phyloP scores from a whole-genome alignment of 2,329 filamentous ascomycete genomes.

The Furcasterigmium sp. region DNA sequence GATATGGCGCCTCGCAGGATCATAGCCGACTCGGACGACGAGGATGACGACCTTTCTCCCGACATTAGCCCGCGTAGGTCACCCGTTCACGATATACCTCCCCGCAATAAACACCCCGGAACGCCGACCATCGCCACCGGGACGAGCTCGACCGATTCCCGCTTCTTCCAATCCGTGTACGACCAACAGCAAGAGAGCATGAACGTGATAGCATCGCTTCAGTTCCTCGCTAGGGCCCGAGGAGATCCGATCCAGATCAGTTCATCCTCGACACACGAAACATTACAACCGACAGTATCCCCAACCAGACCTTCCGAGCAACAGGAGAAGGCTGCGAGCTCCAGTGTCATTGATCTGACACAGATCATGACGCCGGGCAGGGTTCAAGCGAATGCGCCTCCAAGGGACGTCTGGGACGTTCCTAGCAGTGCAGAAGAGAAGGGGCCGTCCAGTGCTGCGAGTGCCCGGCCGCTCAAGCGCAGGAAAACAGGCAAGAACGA shows the following conservation, averaged over 20 bases:
- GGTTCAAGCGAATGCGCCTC: slow-evolving; percentile 8
- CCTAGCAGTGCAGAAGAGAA: slow-evolving; percentile 33
- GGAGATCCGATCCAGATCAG: slow-evolving; percentile 22
- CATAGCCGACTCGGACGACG: slow-evolving; percentile 14
- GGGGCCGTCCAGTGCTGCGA: slow-evolving; percentile 1
- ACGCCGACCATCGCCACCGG: slow-evolving; percentile 17
- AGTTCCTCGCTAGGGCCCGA: too few relatives aligned
- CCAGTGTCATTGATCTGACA: slow-evolving; percentile 17
- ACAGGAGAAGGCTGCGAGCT: not conserved
- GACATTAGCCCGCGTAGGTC: slow-evolving; percentile 6
- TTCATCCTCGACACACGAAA: slow-evolving; percentile 2
- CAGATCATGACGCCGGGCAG: slow-evolving; percentile 26
- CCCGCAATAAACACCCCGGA: slow-evolving; percentile 12
- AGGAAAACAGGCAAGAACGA: not conserved
- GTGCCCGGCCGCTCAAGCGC: slow-evolving; percentile 1
- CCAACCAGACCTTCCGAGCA: not conserved
- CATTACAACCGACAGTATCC: slow-evolving; percentile 4
- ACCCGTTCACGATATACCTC: slow-evolving; percentile 10
- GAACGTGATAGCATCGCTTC: slow-evolving; percentile 10
- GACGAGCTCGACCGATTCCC: slow-evolving; percentile 40
- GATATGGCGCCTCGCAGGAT: slow-evolving; percentile 9
- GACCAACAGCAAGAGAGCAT: slow-evolving; percentile 29
- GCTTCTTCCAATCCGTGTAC: slow-evolving; percentile 42
- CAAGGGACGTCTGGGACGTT: slow-evolving; percentile 36
- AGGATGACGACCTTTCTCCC: slow-evolving; percentile 7